Percentiles rank a stretch among this genome's conserved stretches.
Evolutionary conservation across 2,329 filamentous ascomycete species (phyloP).

Genomic region (Davidsoniella virescens): DNA sequence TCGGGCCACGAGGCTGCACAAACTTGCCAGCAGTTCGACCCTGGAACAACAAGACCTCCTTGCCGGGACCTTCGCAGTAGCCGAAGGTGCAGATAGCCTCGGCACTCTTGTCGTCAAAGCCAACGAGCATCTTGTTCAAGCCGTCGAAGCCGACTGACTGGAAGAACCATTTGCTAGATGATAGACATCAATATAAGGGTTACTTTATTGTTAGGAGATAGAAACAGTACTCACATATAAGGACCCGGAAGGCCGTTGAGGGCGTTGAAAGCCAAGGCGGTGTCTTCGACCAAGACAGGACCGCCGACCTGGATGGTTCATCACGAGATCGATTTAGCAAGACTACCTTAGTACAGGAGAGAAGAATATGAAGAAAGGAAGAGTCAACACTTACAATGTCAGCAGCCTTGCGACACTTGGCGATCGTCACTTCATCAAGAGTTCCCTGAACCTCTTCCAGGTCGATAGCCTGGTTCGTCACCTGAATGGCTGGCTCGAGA

Average conservation of each 20-base stretch:
- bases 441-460: conserved; percentile 82
- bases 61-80: conserved; percentile 70
- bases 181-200: neutral
- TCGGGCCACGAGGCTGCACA: conserved; percentile 65
- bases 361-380: neutral
- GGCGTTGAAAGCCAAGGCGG: conserved; percentile 81
- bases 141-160: conserved; percentile 65
- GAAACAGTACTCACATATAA: conserved; percentile 57
- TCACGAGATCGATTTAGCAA: neutral
- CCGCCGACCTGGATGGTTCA: conserved; percentile 46
- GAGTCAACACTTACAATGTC: conserved; percentile 39
- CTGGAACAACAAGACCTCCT: conserved; percentile 78
- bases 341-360: neutral
- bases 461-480: conserved; percentile 62
- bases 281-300: conserved; percentile 90
- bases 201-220: neutral
- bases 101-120: conserved; percentile 78
- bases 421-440: conserved; percentile 75
- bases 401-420: conserved; percentile 75
- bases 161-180: conserved; percentile 84
- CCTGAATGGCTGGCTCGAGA: conserved; percentile 54
- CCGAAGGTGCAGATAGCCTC: conserved; percentile 94
- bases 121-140: conserved; percentile 76
- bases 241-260: conserved; percentile 83
- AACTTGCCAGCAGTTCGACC: conserved; percentile 75